phyloP scores from a whole-genome alignment of 139 green algal genomes.

The Monoraphidium neglectum region DNA sequence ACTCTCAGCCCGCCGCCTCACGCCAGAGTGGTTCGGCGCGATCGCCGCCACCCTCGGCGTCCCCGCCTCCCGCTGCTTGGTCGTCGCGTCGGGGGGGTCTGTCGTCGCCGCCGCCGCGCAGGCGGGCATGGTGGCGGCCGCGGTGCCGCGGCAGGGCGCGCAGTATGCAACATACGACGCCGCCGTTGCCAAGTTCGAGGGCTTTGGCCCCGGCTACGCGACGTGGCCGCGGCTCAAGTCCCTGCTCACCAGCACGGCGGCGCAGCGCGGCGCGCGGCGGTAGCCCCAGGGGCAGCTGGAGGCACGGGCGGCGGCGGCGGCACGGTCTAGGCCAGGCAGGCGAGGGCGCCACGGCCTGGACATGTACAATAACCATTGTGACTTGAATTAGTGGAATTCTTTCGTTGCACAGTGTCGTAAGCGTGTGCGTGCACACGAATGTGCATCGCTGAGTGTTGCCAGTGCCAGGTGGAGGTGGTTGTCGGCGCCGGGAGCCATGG shows the following conservation, averaged over 20 bases:
- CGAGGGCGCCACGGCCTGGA: too few relatives aligned
- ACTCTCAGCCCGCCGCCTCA: background rate
- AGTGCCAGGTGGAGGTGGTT: too few relatives aligned
- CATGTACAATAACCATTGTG: too few relatives aligned
- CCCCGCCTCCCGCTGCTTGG: slow-evolving; percentile 1
- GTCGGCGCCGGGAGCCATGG: too few relatives aligned
- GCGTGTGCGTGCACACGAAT: too few relatives aligned
- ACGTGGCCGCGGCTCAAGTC: slow-evolving; percentile 31
- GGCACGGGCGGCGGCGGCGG: too few relatives aligned
- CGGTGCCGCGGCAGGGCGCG: slow-evolving; percentile 36
- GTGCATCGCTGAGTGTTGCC: too few relatives aligned
- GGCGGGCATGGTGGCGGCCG: slow-evolving; percentile 23
- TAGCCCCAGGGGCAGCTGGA: too few relatives aligned
- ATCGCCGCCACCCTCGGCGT: slow-evolving; percentile 34
- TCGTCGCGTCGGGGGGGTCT: slow-evolving; percentile 20
- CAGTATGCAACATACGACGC: slow-evolving; percentile 21
- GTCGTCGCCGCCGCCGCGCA: slow-evolving; percentile 19
- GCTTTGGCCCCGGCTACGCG: slow-evolving; percentile 24
- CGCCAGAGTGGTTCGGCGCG: slow-evolving; percentile 22
- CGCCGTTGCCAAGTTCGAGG: slow-evolving; percentile 39
- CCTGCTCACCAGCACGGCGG: background rate
- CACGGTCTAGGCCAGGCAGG: too few relatives aligned
- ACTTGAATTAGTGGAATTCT: too few relatives aligned
- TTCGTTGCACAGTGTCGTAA: too few relatives aligned
- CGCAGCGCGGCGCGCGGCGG: too few relatives aligned